These are phyloP conservation scores for Nyssa sinensis DNA, from an alignment of 148 eudicot genomes.

Conservation along the genomic window DNA sequence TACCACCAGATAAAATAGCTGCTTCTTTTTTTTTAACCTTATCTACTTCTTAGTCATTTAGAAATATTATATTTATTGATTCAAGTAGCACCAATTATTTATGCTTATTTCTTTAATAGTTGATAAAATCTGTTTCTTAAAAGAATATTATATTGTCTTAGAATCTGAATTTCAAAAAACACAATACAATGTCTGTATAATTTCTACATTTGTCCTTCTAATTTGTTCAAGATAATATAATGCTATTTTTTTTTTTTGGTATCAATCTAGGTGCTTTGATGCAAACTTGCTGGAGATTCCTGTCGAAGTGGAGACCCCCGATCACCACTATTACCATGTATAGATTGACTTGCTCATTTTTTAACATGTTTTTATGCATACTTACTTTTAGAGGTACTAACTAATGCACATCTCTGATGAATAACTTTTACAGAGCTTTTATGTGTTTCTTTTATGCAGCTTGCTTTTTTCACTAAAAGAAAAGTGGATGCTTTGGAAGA, in stretches of 20 bases:
- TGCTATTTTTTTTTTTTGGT: conserved; percentile 1
- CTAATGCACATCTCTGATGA: not conserved
- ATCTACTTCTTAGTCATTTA: no score
- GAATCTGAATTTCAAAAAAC: no score
- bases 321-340: conserved; percentile 79
- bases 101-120: no score
- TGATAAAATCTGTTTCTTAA: not conserved
- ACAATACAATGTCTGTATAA: not conserved
- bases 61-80: no score
- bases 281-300: conserved; percentile 63
- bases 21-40: no score
- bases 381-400: conserved; percentile 6
- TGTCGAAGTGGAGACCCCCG: conserved; percentile 65
- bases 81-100: no score
- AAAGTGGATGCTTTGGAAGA: conserved; percentile 60
- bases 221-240: not conserved
- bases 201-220: not conserved
- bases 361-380: not conserved
- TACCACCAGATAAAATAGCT: no score
- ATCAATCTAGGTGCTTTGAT: conserved; percentile 49
- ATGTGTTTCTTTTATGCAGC: conserved; percentile 31
- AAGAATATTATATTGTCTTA: not conserved
- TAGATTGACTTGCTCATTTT: conserved; percentile 7
- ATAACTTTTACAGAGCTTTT: not conserved
- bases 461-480: conserved; percentile 63